phyloP scores from a whole-genome alignment of 257 asterid genomes.

The Mitragyna speciosa region DNA sequence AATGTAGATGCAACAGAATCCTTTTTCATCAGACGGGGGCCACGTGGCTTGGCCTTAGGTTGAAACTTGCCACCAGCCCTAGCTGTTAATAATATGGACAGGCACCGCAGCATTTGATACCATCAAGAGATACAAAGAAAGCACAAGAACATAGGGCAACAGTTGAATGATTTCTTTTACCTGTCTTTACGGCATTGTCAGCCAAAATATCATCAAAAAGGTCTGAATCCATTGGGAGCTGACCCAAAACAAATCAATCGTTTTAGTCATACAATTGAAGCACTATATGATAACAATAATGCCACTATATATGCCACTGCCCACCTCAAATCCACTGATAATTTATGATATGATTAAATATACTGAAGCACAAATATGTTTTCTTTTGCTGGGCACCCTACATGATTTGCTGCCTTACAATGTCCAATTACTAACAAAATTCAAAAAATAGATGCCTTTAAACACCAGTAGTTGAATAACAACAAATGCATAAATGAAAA shows the following conservation, averaged over 20 bases:
- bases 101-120: constrained; percentile 9
- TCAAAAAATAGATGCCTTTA: too few relatives aligned
- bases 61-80: constrained; percentile 56
- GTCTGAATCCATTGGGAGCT: constrained; percentile 21
- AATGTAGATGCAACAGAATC: constrained; percentile 31
- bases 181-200: constrained; percentile 39
- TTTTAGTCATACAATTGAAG: not conserved
- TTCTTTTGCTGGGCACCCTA: too few relatives aligned
- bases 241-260: not conserved
- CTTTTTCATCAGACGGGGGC: constrained; percentile 32
- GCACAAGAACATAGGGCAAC: not conserved
- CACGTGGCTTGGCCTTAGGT: constrained; percentile 52
- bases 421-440: too few relatives aligned
- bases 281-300: not conserved
- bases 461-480: too few relatives aligned
- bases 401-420: too few relatives aligned
- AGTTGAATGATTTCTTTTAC: constrained; percentile 18
- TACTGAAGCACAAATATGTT: too few relatives aligned
- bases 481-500: too few relatives aligned
- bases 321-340: too few relatives aligned
- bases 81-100: constrained; percentile 35
- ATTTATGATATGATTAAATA: too few relatives aligned
- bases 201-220: constrained; percentile 21
- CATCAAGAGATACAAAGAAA: not conserved
- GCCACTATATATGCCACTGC: too few relatives aligned